Base-by-base conservation (phyloP, 805 yeast genomes). In the Candida methanosorbosa region DNA sequence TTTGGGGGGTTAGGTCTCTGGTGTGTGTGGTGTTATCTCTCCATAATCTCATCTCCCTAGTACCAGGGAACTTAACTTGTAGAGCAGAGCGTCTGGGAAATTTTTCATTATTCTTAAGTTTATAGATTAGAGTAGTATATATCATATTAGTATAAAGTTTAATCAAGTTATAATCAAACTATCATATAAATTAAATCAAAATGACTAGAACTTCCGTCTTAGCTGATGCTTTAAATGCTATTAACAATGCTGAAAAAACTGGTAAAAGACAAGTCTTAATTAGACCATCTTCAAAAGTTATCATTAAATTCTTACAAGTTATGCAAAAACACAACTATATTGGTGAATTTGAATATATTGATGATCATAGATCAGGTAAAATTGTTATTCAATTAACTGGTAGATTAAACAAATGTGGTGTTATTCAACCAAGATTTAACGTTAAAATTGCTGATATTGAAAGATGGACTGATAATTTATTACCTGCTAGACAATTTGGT, bases 401-500 rank as follows among this genome's bases (percentile, higher is more conserved):
- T 70, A 85, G 97, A 76, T 78, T 88, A 62, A 88, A 87, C 94
- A 90, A 90, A 76, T 87, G 94, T 65, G 97, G 97, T 75, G 97
- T 90, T 43, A 90, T 90, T 67, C 84, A 94, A 47, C 97, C 97
- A 70, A 86, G 97, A 78, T 90, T 85, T 78, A 90, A 90, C 80
- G 90, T 90, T 61, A 86, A 86, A 73, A 79, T 90, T 52, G 80
- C 69, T 63, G 97, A 90, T 67, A 81, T 90, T 57, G 97, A 90
- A 75, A 90, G 87, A 74, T 90, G 97, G 97, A 87, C 95, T 56
- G 95, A 81, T 70, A 86, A 87, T 82, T 80, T 90, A 66, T 78
- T 90, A 64, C 97, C 97, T 66, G 95, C 97, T 52, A 87, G 97
- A 82, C 97, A 90, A 74, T 90, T 90, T 63, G 97, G 97, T 75